A percentile compares a stretch with the other conserved stretches of the same genome.
Evolutionary conservation across 148 eudicot species (phyloP).

Genomic region (Oxyria digyna): DNA sequence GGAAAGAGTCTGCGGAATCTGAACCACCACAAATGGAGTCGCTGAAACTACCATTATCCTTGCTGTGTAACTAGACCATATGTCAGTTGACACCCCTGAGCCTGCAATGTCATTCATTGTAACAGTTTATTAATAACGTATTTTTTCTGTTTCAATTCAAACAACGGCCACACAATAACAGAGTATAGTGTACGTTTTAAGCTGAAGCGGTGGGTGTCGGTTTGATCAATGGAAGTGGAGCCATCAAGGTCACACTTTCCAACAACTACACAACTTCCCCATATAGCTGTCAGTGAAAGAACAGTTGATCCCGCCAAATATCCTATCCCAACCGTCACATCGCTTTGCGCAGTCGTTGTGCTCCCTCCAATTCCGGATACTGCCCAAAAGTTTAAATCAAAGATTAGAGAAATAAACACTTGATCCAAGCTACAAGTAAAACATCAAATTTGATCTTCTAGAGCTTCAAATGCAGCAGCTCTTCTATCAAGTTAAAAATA

Average conservation of each 20-base stretch:
- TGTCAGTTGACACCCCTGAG: not conserved
- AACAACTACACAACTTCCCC: conserved; percentile 48
- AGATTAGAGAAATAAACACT: too few species aligned
- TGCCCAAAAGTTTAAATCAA: not conserved
- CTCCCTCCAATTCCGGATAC: conserved; percentile 55
- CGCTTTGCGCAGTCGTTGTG: conserved; percentile 39
- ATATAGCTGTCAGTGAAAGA: conserved; percentile 38
- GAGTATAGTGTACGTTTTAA: too few species aligned
- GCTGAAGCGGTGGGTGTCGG: conserved; percentile 32
- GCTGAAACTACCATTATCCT: not conserved
- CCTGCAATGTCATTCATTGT: not conserved
- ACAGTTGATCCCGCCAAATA: conserved; percentile 53
- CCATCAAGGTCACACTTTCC: conserved; percentile 42
- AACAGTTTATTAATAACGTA: too few species aligned
- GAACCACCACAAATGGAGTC: not conserved
- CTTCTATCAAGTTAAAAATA: too few species aligned
- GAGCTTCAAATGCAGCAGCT: too few species aligned
- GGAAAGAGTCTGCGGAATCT: not conserved
- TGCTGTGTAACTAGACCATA: not conserved
- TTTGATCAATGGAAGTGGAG: conserved; percentile 24
- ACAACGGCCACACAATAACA: too few species aligned
- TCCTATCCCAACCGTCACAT: conserved; percentile 58
- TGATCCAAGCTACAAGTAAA: too few species aligned
- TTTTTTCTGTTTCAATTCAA: too few species aligned
- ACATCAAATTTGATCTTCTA: too few species aligned